Base-by-base conservation (phyloP, 2,329 filamentous ascomycete genomes). In the Sclerotinia spermophila region DNA sequence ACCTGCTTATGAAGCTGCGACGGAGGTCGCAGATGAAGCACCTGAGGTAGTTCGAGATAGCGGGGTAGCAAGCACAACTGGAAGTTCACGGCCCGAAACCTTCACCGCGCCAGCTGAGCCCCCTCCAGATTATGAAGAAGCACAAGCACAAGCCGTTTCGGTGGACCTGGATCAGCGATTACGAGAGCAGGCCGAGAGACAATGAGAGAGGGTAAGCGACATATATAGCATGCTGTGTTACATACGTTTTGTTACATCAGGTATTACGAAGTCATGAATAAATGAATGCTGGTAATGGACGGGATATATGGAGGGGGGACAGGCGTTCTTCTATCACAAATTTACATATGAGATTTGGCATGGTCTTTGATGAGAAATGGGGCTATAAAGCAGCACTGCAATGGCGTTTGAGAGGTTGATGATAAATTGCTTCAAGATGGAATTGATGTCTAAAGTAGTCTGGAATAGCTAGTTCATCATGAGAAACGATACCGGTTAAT, bases 101-200 rank as follows among this genome's bases (percentile, higher is more conserved):
- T 69, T 71, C 21, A 68, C 71, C 81, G 83, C 71, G 82, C 82
- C 93, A 77, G 77, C 89, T 81, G 94, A 96, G 79, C 93, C 94
- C 7, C 95, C 95, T 62, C 95, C 95, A 65, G 92, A 89, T 48
- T 98, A 98, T 78, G 94, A 97, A 77, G 93, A 97, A 80, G 92
- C 92, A 40, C 95, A 97, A 81, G 89, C 86, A n/a, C 87, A 90
- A 76, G 87, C 87, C 40, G 80, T 90, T 40, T 84, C 82, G 84
- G 78, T 83, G 82, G 73, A 75, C 66, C 81, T 90, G 33, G 88
- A 93, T 78, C 88, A 92, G 75, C 92, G 91, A 72, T 85, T 94
- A 74, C 90, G 90, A 60, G 87, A 91, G 72, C 92, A 92, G 75
- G 84, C 92, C 58, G 92, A 95, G 78, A 84, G 75, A 33, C 68